These are phyloP conservation scores for Pseudofabraea citricarpa DNA, from an alignment of 2,329 filamentous ascomycete species.

Conservation along the genomic window DNA sequence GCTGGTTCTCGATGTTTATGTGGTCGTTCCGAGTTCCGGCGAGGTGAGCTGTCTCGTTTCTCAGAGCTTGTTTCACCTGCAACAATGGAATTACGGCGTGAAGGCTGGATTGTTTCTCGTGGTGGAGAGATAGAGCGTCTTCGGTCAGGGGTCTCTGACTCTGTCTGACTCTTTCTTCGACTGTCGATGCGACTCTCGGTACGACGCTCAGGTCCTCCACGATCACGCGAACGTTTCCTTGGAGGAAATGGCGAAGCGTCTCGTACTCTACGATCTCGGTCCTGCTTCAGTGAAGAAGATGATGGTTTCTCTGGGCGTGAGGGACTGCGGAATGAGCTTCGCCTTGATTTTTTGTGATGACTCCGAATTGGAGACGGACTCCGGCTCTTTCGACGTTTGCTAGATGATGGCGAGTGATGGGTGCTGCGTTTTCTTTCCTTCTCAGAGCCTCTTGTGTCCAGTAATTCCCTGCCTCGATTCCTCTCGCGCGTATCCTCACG, in stretches of 20 bases:
- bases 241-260: slow-evolving; percentile 21
- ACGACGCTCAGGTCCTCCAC: slow-evolving; percentile 13
- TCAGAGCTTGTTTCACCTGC: slow-evolving; percentile 2
- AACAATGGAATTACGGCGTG: slow-evolving; percentile 6
- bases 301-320: slow-evolving; percentile 16
- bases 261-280: slow-evolving; percentile 22
- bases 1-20: slow-evolving; percentile 17
- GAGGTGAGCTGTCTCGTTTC: slow-evolving; percentile 16
- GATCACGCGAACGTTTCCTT: slow-evolving; percentile 23
- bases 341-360: slow-evolving; percentile 27
- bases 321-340: slow-evolving; percentile 25
- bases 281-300: slow-evolving; percentile 13
- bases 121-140: slow-evolving; percentile 24
- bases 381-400: slow-evolving; percentile 28
- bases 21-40: slow-evolving; percentile 5
- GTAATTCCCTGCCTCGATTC: slow-evolving; percentile 29
- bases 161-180: slow-evolving; percentile 20
- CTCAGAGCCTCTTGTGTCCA: slow-evolving; percentile 29
- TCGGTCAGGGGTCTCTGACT: slow-evolving; percentile 21
- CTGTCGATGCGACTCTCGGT: slow-evolving; percentile 16
- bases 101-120: slow-evolving; percentile 6
- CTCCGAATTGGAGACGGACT: slow-evolving; percentile 26
- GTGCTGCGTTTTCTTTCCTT: slow-evolving; percentile 23
- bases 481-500: slow-evolving; percentile 26
- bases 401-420: slow-evolving; percentile 25